These are phyloP conservation scores for Gossypium turneri DNA, from an alignment of 345 rosid genomes.

Conservation along the genomic window DNA sequence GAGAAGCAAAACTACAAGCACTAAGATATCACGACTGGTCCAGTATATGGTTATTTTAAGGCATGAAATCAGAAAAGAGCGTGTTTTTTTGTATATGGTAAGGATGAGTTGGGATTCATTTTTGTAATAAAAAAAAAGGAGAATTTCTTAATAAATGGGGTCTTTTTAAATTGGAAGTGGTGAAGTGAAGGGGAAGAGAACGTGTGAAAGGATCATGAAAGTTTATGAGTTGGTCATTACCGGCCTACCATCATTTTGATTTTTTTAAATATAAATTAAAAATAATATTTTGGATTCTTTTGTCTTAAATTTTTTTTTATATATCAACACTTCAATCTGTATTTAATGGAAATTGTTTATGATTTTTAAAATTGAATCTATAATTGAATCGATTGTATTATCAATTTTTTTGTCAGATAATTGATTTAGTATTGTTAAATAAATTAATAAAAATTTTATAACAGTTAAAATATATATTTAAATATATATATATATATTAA, in stretches of 20 bases:
- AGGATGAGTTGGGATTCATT: conserved; percentile 1
- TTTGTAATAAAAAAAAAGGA: neutral
- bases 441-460: too few species aligned
- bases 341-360: too few species aligned
- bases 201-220: neutral
- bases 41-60: neutral
- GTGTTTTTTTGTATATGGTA: neutral
- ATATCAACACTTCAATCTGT: neutral
- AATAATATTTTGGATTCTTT: too few species aligned
- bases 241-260: neutral
- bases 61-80: neutral
- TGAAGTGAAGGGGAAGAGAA: conserved; percentile 2
- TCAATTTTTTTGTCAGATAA: too few species aligned
- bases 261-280: too few species aligned
- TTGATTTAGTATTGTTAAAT: too few species aligned
- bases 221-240: neutral
- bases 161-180: neutral
- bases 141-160: neutral
- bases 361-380: too few species aligned
- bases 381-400: too few species aligned
- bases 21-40: neutral
- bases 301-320: too few species aligned
- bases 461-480: too few species aligned
- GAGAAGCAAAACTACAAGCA: conserved; percentile 8
- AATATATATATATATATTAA: too few species aligned